Base-by-base conservation (phyloP, 495 filamentous ascomycete species). In the Xylaria curta region DNA sequence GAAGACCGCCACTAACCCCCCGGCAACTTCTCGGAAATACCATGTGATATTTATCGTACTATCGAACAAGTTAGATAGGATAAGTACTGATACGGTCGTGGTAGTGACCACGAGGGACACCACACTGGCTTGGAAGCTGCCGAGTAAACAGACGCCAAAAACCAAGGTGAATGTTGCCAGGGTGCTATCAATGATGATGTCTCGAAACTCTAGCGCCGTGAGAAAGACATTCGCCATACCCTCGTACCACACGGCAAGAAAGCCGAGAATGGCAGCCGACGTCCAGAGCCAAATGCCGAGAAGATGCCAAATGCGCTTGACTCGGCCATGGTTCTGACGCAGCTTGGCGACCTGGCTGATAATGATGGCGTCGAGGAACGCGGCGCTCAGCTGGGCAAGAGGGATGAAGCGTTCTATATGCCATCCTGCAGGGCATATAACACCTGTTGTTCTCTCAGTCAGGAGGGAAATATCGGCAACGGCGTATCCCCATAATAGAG, bases 401-500 rank as follows among this genome's bases (percentile, higher is more conserved):
- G 77, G 73, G 53, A 70, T 70, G 4, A 77, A 61, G 38, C 77
- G 75, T 44, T 78, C 73, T 31, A 73, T 72, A 42, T 68, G 47
- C 54, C 53, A 46, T 24, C 73, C 70, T 17, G 69, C 46, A 24
- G 76, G 75, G 68, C 77, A 78, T 31, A 78, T 77, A 13, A 75
- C 77, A 26, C 77, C 75, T 0, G 77, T 73, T 4, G 71, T 72
- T 38, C 66, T 68, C 68, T 74, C 73, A 21, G 72, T 72, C 13
- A 75, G 72, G 36, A 74, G 65, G 13, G 73, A 71, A 7, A 75
- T 72, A 19, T 74, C 61, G 28, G 75, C 71, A n/a, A 74, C 75
- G 28, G 75, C 75, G 38, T 72, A 51, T 7, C 69, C 76, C 77
- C 77, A 78, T n/a, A 77, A 40, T 8, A 78, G 42, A 15, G 77